Base-by-base conservation (phyloP, 2,329 filamentous ascomycete species). In the Eutypella sp. region DNA sequence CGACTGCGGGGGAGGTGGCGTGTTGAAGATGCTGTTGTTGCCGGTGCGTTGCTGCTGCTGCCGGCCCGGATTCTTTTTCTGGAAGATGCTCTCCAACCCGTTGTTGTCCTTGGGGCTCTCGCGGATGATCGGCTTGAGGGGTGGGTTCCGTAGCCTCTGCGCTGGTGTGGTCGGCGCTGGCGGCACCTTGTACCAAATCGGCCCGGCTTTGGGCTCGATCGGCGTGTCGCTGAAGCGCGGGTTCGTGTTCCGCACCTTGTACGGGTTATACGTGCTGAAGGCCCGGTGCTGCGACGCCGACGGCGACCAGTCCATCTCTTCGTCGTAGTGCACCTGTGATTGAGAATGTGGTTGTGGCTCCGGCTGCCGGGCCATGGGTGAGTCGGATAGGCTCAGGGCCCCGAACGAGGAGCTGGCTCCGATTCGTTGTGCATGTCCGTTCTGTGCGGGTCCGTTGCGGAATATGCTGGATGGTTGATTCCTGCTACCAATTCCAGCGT, bases 271-370 rank as follows among this genome's bases (percentile, higher is more conserved):
- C 38, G 73, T 65, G 48, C 70, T 73, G 58, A 82, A 82, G 8
- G 76, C 78, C 44, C 77, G 75, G 48, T 81, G 67, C 41, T 70
- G 68, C n/a, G 75, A 74, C 45, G 70, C 68, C 0, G 80, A 81
- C 1, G 84, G 83, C 2, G 82, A 78, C 81, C 85, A 89, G 57
- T 90, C 87, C 87, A 91, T 90, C 45, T 77, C 76, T 33, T 85
- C 78, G 1, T 68, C 69, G 46, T 75, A 68, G 8, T 69, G 65
- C 1, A 51, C 43, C 19, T 59, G 49, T 29, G 29, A n/a, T 15
- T 33, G 11, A n/a, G 29, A 11, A 15, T 11, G 29, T 29, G 13
- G 25, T 29, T 13, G 7, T 13, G 54, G 48, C 29, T 55, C 38
- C 10, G 39, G 50, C 23, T 41, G 29, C n/a, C 36, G 40, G 44